These are phyloP conservation scores for Vaccinium corymbosum DNA, from an alignment of 148 eudicot species.

Conservation along the genomic window DNA sequence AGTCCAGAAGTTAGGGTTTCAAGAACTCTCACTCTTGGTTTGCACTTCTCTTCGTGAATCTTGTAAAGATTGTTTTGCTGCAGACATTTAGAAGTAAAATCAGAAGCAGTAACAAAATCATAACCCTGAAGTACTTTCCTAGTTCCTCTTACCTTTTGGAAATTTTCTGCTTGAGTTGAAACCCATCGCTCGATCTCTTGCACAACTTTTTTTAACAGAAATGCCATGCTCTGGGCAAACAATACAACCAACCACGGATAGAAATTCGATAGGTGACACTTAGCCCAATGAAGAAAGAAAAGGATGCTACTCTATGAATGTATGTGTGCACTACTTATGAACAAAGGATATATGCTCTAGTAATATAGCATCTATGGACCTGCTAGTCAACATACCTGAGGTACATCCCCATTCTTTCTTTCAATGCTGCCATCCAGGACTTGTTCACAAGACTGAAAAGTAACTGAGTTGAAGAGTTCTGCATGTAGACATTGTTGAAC, in stretches of 20 bases:
- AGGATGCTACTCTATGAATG: neutral
- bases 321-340: neutral
- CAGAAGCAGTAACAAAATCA: conserved; percentile 5
- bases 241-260: conserved; percentile 15
- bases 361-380: conserved; percentile 14
- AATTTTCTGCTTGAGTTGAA: conserved; percentile 61
- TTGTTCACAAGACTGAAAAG: conserved; percentile 64
- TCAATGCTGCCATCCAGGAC: conserved; percentile 80
- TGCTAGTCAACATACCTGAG: conserved; percentile 46
- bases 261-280: conserved; percentile 11
- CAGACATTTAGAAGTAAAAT: conserved; percentile 18
- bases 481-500: conserved; percentile 28
- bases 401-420: conserved; percentile 66
- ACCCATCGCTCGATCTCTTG: conserved; percentile 82
- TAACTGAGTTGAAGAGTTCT: conserved; percentile 72
- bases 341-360: neutral
- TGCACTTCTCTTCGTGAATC: conserved; percentile 76
- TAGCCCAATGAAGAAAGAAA: neutral
- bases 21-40: conserved; percentile 62
- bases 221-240: conserved; percentile 60
- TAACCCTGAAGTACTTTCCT: conserved; percentile 10
- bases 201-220: conserved; percentile 64
- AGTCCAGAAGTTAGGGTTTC: conserved; percentile 83
- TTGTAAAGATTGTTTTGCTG: conserved; percentile 78
- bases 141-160: conserved; percentile 48